Evolutionary conservation across 768 basidiomycete genomes (phyloP), one percentile per base, ranked within the genome.

Genomic region (Macrocybe gigantea): DNA sequence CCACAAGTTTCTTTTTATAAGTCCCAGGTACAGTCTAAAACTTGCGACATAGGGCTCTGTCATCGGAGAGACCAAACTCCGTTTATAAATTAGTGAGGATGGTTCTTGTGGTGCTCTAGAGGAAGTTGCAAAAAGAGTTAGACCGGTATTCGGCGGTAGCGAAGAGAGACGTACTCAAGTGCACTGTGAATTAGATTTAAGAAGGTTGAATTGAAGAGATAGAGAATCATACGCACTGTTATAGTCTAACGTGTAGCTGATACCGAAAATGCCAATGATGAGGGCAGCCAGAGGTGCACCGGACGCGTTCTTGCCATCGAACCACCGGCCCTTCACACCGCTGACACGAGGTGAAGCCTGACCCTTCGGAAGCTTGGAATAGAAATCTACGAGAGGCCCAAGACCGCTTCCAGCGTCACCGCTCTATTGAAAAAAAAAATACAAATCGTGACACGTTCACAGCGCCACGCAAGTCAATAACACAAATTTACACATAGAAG

Each of bases 321-420:
- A 93, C 70, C 75, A 90, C 39, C 83, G 74, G n/a, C 68, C 88
- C 67, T 88, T 88, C 60, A 95, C 72, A 14, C 92, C 89, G 47
- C 69, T 69, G 45, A 75, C 71, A 13, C 81, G 70, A 35, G 74
- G 62, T 12, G 88, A 73, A 33, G 82, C 79, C 36, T 80, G 72
- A 40, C 94, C 94, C 66, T 97, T 97, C 55, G 93, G 95, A 43
- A 98, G 80, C 69, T 92, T 94, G 51, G 89, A 93, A 76, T 98
- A 98, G 71, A 96, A 97, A 56, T 91, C 83, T 54, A 96, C 92
- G 62, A 97, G 85, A 32, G 83, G 83, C 49, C 78, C 73, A 45
- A 95, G 86, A 53, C 88, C 82, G 38, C 80, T 81, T 38, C 91
- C 90, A 46, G 87, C 80, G 47, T 85, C 88, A 45, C 88, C 81